Conservation (phyloP, 192 early-diverging fungal genomes). For the Glomus cerebriforme region DNA sequence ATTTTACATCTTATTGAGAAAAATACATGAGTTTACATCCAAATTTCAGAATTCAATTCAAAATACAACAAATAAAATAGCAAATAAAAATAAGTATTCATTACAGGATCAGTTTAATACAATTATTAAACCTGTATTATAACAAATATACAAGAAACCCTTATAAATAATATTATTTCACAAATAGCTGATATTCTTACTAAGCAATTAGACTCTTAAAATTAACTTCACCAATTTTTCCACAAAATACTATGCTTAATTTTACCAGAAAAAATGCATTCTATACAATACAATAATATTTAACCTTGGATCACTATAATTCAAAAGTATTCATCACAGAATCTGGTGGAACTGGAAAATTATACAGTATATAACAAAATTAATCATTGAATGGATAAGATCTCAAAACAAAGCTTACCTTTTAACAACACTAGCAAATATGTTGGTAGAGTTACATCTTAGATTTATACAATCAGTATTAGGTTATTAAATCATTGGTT, state of each 20-base stretch:
- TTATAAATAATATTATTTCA: background rate
- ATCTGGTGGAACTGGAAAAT: background rate
- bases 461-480: background rate
- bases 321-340: background rate
- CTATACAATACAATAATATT: background rate
- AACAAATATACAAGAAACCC: background rate
- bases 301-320: background rate
- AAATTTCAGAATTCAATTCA: background rate
- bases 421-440: too few species aligned
- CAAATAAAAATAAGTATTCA: too few species aligned
- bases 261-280: background rate
- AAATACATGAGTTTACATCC: background rate
- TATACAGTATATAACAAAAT: background rate
- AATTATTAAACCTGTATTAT: too few species aligned
- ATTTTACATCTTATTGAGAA: background rate
- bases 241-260: background rate
- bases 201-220: background rate
- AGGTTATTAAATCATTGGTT: background rate
- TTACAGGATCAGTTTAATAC: background rate
- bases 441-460: too few species aligned
- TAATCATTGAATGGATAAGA: background rate
- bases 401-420: too few species aligned
- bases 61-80: too few species aligned
- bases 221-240: background rate
- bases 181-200: background rate